Evolutionary conservation across 2,329 filamentous ascomycete species (phyloP), one percentile per base, ranked within the genome.

Genomic region (Shiraia sp.): DNA sequence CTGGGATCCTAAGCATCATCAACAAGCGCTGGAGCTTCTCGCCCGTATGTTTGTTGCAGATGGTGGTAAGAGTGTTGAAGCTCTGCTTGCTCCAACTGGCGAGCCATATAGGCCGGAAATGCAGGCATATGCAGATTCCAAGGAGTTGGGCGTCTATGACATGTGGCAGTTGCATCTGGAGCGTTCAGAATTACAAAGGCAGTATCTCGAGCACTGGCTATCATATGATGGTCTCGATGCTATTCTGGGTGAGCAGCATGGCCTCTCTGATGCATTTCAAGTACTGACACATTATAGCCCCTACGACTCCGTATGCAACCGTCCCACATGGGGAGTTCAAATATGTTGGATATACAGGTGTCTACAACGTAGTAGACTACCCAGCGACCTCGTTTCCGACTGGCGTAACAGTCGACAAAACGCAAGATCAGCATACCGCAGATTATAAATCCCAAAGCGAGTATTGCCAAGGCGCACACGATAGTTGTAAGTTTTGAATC

Each of bases 1-100:
- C 3, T 79, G 81, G 75, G 63, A 79, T 52, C 66, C 78, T 15
- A 71, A 75, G 49, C 72, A 78, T 38, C 83, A 84, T 49, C 59
- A 66, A 13, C 68, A 78, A 37, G 76, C 75, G 0, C 72, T 79
- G 61, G 69, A 73, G 29, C 68, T 81, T 6, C 70, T 80, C 26
- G 65, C 44, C 0, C 60, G 64, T 14, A 71, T 76, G 66, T 79
- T 79, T 47, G 55, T 76, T 10, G 72, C 75, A 9, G 77, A 80
- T 41, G 77, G 77, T n/a, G 77, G 74, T 1, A 75, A 75, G 42
- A 74, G 71, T 9, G 64, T 78, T 3, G 36, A 61, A 35, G 63
- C 67, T 10, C 63, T 75, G 32, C 62, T 77, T 3, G 63, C 63
- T 10, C 65, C 68, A 0, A 71, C 69, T 0, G 53, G 56, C 6